Conservation (phyloP, 2,329 filamentous ascomycete species). For the Pseudofabraea citricarpa region DNA sequence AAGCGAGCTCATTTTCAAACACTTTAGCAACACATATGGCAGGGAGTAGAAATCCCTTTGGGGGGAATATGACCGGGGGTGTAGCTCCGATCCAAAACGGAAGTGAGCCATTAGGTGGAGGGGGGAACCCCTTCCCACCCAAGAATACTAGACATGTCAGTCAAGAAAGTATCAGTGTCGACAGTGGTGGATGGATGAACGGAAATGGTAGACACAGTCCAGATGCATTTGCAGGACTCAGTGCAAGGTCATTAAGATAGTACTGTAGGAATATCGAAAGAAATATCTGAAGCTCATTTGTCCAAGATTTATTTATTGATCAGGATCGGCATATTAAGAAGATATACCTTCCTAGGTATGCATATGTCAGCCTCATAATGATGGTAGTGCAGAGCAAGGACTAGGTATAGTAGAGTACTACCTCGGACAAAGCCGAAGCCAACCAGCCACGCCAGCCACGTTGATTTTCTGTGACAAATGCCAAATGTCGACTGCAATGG, state of each 20-base stretch:
- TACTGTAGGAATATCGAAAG: too few relatives aligned
- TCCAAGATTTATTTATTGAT: too few relatives aligned
- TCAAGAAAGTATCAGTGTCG: conserved; percentile 60
- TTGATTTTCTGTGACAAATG: too few relatives aligned
- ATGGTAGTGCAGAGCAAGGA: too few relatives aligned
- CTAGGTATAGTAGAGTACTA: too few relatives aligned
- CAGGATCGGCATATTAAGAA: too few relatives aligned
- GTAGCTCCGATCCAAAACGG: conserved; percentile 15
- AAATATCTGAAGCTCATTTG: too few relatives aligned
- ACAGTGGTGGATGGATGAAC: conserved; percentile 49
- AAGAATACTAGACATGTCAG: conserved; percentile 44
- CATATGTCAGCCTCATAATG: too few relatives aligned
- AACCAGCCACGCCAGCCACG: too few relatives aligned
- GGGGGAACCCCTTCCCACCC: conserved; percentile 15
- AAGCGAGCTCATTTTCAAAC: conserved; percentile 11
- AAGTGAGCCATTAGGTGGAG: conserved; percentile 18
- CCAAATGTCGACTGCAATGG: too few relatives aligned
- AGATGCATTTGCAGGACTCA: conserved; percentile 71
- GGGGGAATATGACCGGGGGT: conserved; percentile 5
- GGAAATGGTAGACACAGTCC: conserved; percentile 73
- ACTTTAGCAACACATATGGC: conserved; percentile 10
- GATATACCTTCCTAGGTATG: too few relatives aligned
- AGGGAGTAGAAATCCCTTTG: conserved; percentile 28
- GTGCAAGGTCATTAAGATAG: conserved; percentile 27
- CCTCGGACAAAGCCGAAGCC: too few relatives aligned